A percentile compares a stretch with the other conserved stretches of the same genome.
phyloP scores from a whole-genome alignment of 805 yeast genomes.

The Pichia insulana region DNA sequence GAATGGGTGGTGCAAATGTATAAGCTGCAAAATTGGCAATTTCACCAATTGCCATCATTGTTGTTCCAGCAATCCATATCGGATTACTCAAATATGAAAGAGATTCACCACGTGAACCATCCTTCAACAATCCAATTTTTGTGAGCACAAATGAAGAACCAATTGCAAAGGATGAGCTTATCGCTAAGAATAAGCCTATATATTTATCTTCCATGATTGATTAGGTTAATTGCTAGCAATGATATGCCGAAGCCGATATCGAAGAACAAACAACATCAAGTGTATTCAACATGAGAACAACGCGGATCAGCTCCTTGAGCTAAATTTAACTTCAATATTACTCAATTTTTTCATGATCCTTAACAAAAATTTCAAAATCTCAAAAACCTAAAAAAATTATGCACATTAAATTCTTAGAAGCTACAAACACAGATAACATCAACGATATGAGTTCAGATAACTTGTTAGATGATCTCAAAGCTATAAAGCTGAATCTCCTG shows the following conservation, averaged over 20 bases:
- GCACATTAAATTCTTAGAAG: background rate
- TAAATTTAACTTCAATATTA: too few species aligned
- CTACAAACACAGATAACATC: background rate
- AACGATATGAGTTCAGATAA: background rate
- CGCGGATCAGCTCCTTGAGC: too few species aligned
- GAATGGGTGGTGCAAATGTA: slow-evolving; percentile 88
- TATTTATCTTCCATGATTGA: slow-evolving; percentile 64
- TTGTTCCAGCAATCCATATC: slow-evolving; percentile 90
- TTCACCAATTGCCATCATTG: slow-evolving; percentile 86
- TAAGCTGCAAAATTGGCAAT: slow-evolving; percentile 90
- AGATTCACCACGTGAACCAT: slow-evolving; percentile 65
- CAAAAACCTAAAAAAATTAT: too few species aligned
- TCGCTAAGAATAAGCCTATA: slow-evolving; percentile 81
- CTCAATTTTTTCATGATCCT: too few species aligned
- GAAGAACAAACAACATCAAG: background rate
- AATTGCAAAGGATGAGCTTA: slow-evolving; percentile 79
- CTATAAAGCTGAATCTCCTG: background rate
- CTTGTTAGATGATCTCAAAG: background rate
- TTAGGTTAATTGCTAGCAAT: too few species aligned
- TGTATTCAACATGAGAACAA: too few species aligned
- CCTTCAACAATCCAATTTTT: slow-evolving; percentile 68
- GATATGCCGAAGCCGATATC: too few species aligned
- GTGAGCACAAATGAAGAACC: slow-evolving; percentile 88
- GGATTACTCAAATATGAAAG: slow-evolving; percentile 74
- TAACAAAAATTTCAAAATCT: too few species aligned